Base-by-base conservation (phyloP, 2,329 filamentous ascomycete genomes). In the Dendryphion nanum region DNA sequence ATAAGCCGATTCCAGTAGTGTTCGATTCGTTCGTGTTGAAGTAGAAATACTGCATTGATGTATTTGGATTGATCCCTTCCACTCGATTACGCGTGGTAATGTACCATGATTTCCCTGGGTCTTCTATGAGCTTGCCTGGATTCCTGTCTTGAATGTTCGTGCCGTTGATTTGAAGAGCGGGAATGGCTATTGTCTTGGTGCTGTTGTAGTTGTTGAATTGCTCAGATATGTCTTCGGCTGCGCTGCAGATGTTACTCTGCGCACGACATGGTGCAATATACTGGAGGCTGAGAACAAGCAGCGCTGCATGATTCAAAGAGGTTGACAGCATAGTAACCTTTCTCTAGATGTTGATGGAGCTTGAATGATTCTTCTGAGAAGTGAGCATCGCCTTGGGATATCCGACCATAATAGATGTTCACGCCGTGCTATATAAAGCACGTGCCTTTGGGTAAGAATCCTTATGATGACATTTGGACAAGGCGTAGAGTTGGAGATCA, bases 181-280 rank as follows among this genome's bases (percentile, higher is more conserved):
- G 26, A 13, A 38, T 38, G 12, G 35, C 13, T 14, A 20, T 21
- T 7, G 26, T 32, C 6, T 20, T n/a, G 26, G 35, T 38, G 16
- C 10, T n/a, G 19, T 38, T 38, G 35, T 31, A 38, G n/a, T 8
- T 16, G 21, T 15, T 37, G 24, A 26, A 26, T 26, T 26, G 10
- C n/a, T n/a, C 15, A 23, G 18, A 18, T 20, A 24, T 15, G n/a
- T 37, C 23, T 26, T 26, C 23, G 23, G n/a, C 10, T n/a, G n/a
- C 10, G 23, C 23, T n/a, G 3, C 23, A 26, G n/a, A 26, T 26
- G 23, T 8, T 10, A 26, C 23, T 8, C 23, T 26, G 23, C n/a
- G 10, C 10, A 26, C 23, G 23, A n/a, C 23, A 26, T 26, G 23
- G 23, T 26, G 23, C 3, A 26, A 10, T 26, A n/a, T 10, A 26